Evolutionary conservation across 2,329 filamentous ascomycete species (phyloP).

Genomic region (Venturiaceae sp.): DNA sequence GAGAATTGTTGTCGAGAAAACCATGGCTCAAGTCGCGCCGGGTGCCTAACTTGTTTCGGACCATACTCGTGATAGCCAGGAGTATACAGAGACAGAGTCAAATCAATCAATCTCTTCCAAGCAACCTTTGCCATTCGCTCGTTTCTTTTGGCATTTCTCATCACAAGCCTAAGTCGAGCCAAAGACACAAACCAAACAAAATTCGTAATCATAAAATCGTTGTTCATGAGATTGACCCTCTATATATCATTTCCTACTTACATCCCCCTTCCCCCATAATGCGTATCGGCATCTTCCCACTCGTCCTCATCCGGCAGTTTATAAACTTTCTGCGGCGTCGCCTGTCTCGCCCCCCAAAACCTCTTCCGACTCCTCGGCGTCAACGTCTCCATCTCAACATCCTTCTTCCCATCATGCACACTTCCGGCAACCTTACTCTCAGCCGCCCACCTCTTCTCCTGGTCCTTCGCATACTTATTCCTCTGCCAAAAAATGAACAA

Average conservation of each 20-base stretch:
- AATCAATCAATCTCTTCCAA: too few relatives aligned
- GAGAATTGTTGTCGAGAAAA: too few relatives aligned
- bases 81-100: too few relatives aligned
- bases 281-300: not conserved
- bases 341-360: not conserved
- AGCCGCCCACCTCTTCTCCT: conserved; percentile 1
- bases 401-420: not conserved
- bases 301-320: not conserved
- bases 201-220: too few relatives aligned
- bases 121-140: too few relatives aligned
- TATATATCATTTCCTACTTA: not conserved
- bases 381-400: not conserved
- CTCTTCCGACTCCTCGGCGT: not conserved
- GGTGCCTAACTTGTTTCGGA: too few relatives aligned
- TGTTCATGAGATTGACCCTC: not conserved
- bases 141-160: too few relatives aligned
- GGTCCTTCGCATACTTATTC: not conserved
- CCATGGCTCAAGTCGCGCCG: too few relatives aligned
- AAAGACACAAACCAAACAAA: too few relatives aligned
- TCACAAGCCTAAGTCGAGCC: too few relatives aligned
- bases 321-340: not conserved
- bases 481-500: not conserved
- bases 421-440: not conserved
- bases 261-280: not conserved
- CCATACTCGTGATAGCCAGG: too few relatives aligned